Conservation (phyloP, 257 asterid species). For the Anisodus acutangulus region DNA sequence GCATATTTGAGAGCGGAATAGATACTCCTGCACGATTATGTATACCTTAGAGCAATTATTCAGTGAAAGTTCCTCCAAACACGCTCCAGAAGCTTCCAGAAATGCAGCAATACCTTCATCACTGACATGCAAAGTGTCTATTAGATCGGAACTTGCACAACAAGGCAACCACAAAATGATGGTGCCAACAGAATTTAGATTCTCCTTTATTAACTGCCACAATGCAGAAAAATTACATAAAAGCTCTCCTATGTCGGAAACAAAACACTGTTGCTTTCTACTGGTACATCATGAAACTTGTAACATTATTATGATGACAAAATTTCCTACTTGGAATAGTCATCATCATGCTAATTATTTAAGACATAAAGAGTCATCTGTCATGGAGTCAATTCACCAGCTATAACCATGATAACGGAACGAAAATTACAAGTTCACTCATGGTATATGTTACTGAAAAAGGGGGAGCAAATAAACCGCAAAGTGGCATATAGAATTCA, state of each 20-base stretch:
- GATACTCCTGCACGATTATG: background rate
- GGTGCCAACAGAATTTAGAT: background rate
- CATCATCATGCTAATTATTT: background rate
- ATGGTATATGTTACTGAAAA: background rate
- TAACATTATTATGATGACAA: background rate
- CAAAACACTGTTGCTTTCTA: background rate
- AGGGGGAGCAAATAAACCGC: constrained; percentile 19
- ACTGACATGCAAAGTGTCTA: constrained; percentile 39
- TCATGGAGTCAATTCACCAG: constrained; percentile 19
- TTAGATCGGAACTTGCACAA: constrained; percentile 25
- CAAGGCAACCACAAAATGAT: constrained; percentile 9
- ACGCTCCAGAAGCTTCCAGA: constrained; percentile 76
- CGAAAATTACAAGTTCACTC: constrained; percentile 17
- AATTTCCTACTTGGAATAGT: background rate
- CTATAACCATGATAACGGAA: constrained; percentile 7
- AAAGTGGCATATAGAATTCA: background rate
- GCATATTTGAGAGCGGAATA: background rate
- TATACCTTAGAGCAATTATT: constrained; percentile 65
- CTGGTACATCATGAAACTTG: constrained; percentile 1
- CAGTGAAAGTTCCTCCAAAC: constrained; percentile 67
- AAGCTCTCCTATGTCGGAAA: constrained; percentile 9
- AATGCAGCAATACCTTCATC: constrained; percentile 88
- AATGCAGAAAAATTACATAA: background rate
- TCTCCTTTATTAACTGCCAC: background rate
- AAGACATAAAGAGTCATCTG: background rate